Base-by-base conservation (phyloP, 345 rosid species). In the Anastatica hierochuntica region DNA sequence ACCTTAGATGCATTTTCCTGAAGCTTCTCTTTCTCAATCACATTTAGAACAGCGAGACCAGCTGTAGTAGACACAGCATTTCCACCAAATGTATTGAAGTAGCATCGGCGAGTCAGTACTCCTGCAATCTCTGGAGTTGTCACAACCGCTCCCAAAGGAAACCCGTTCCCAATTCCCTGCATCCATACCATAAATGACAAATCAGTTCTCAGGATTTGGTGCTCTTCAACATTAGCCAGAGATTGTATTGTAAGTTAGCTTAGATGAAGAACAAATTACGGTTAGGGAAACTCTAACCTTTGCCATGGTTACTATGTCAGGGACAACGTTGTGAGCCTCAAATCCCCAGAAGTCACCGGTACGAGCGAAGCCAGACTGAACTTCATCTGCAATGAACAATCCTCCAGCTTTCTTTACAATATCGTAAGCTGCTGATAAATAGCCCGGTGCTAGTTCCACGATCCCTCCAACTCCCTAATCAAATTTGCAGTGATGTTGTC, bases 271-370 rank as follows among this genome's bases (percentile, higher is more conserved):
- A 67, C 66, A 47, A 65, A 15, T 48, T n/a, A n/a, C n/a, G n/a
- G n/a, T n/a, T n/a, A n/a, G n/a, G n/a, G n/a, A n/a, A n/a, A n/a
- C 47, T 43, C 44, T 21, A 21, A 92, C 99, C 99, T 94, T 94
- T 52, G 97, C 97, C 95, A 88, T 80, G 35, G 99, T 94, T 24
- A 94, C 99, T 8, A 94, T 88, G 76, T 88, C 99, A 64, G 99
- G 99, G 71, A 85, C 79, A 13, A 94, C 97, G 29, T 81, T 88
- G 14, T 94, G 99, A 9, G 75, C 53, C 63, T 85, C 89, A 47
- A 94, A 94, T 35, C 92, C 95, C 96, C 96, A 94, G 67, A 94
- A 88, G 51, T 77, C 76, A 0, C 99, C 99, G 0, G 89, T 88
- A 30, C 97, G 95, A 46, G 76, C 85, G 24, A 75, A 83, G 5